Evolutionary conservation across 148 eudicot genomes (phyloP).

Genomic region (Rhododendron vialii): DNA sequence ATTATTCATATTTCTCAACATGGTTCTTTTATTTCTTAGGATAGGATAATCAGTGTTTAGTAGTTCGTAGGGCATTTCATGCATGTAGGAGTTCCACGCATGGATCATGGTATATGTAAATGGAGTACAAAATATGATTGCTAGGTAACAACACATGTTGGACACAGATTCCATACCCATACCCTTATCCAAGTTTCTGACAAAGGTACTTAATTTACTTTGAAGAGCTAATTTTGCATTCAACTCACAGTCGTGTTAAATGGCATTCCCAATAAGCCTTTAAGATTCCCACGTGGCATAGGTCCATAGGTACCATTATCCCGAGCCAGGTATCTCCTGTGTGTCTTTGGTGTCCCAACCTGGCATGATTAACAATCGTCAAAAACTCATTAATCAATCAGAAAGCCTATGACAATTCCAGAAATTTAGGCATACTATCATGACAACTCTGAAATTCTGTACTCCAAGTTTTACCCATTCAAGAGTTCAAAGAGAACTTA

Average conservation of each 20-base stretch:
- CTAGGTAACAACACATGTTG: neutral
- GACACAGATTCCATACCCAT: neutral
- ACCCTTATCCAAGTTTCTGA: neutral
- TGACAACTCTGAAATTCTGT: neutral
- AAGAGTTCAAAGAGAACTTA: neutral
- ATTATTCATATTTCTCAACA: neutral
- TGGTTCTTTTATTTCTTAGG: neutral
- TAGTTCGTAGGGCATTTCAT: neutral
- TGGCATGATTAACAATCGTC: slow-evolving; percentile 17
- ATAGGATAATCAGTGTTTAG: neutral
- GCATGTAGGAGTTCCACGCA: neutral
- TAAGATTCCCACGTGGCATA: slow-evolving; percentile 72
- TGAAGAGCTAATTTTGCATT: neutral
- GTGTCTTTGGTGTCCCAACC: slow-evolving; percentile 97
- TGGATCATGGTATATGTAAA: neutral
- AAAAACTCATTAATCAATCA: neutral
- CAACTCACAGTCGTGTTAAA: slow-evolving; percentile 90
- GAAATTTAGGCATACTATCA: neutral
- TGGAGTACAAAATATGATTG: neutral
- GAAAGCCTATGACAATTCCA: neutral
- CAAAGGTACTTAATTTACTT: neutral
- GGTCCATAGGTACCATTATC: slow-evolving; percentile 96
- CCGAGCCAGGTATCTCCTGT: slow-evolving; percentile 94
- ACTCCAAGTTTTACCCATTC: neutral
- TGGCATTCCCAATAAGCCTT: slow-evolving; percentile 95